These are phyloP conservation scores for Backusella westeae DNA, from an alignment of 192 early-diverging fungal genomes.

Conservation along the genomic window DNA sequence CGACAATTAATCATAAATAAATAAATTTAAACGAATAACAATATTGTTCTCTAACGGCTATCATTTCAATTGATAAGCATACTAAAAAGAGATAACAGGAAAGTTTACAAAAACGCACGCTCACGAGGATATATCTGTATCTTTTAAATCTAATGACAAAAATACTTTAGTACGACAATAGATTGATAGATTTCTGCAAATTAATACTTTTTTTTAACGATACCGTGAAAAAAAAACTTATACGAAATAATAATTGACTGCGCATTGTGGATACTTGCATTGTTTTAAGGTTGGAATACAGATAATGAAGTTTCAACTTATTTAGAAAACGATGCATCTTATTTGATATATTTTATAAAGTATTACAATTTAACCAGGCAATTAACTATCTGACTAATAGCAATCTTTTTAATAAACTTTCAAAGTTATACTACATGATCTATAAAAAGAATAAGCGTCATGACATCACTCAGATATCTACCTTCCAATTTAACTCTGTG, in stretches of 20 bases:
- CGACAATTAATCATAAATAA: not conserved
- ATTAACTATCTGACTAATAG: not conserved
- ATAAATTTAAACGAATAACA: not conserved
- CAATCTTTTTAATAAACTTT: not conserved
- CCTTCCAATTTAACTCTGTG: not conserved
- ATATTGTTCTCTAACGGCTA: not conserved
- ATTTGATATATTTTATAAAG: not conserved
- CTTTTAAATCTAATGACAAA: not conserved
- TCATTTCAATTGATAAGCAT: not conserved
- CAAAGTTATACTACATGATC: no score
- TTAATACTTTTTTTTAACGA: not conserved
- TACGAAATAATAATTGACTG: not conserved
- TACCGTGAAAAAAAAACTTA: no score
- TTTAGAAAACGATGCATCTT: not conserved
- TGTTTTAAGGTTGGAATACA: not conserved
- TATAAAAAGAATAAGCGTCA: no score
- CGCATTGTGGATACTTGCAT: not conserved
- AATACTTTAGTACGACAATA: not conserved
- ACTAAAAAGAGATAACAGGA: not conserved
- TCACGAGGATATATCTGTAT: not conserved
- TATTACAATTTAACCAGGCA: not conserved
- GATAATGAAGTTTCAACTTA: not conserved
- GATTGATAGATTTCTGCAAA: not conserved
- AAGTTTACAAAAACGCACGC: not conserved
- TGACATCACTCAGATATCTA: not conserved